Evolutionary conservation across 2,329 filamentous ascomycete genomes (phyloP).

Genomic region (Talaromyces islandicus): DNA sequence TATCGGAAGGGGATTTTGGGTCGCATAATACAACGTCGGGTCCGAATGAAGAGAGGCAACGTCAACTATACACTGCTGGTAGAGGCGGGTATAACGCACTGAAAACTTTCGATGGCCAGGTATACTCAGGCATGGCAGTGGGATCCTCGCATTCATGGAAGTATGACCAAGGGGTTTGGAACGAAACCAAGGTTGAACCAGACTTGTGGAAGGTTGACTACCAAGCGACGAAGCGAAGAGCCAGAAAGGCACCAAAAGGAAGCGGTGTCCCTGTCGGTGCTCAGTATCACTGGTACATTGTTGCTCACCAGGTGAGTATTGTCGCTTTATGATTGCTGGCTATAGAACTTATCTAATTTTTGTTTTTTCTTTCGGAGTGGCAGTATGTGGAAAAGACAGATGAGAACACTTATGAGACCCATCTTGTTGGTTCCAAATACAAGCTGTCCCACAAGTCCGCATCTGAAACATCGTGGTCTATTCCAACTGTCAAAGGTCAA

Average conservation of each 20-base stretch:
- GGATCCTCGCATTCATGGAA: slow-evolving; percentile 33
- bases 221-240: slow-evolving; percentile 24
- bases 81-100: slow-evolving; percentile 25
- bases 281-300: slow-evolving; percentile 30
- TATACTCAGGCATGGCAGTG: slow-evolving; percentile 32
- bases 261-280: slow-evolving; percentile 30
- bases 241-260: slow-evolving; percentile 24
- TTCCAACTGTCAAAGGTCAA: slow-evolving; percentile 29
- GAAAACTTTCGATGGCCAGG: slow-evolving; percentile 27
- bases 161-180: slow-evolving; percentile 30
- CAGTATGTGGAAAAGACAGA: slow-evolving; percentile 30
- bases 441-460: slow-evolving; percentile 30
- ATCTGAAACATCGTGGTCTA: slow-evolving; percentile 25
- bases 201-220: slow-evolving; percentile 31
- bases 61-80: not conserved
- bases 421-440: slow-evolving; percentile 28
- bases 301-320: slow-evolving; percentile 27
- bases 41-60: not conserved
- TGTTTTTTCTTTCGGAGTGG: not conserved
- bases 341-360: not conserved
- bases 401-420: slow-evolving; percentile 31
- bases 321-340: not conserved
- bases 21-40: not conserved
- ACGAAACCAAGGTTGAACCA: slow-evolving; percentile 30
- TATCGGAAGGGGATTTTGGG: not conserved